Evolutionary conservation across 352 stramenopile species (phyloP).

Genomic region (Thraustochytrium sp.): DNA sequence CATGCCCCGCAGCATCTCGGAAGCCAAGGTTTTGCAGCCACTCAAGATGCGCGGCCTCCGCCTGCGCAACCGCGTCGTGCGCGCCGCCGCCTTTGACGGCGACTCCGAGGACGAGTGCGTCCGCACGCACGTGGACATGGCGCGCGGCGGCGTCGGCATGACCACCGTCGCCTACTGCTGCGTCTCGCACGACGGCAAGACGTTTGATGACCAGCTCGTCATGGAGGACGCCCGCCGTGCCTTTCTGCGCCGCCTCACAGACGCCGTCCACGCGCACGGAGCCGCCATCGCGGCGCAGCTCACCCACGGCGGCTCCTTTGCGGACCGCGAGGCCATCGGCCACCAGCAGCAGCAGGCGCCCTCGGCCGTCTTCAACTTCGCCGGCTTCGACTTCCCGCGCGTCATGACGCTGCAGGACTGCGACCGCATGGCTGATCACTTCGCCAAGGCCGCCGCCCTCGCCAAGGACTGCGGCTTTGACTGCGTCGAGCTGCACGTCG

Average conservation of each 20-base stretch:
- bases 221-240: not conserved
- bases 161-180: conserved; percentile 29
- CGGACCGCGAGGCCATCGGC: not conserved
- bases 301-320: conserved; percentile 20
- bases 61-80: conserved; percentile 1
- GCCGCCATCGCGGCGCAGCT: conserved; percentile 8
- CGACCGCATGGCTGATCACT: conserved; percentile 58
- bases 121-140: not conserved
- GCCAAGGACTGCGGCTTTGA: conserved; percentile 72
- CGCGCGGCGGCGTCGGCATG: conserved; percentile 15
- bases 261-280: not conserved
- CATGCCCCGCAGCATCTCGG: not conserved
- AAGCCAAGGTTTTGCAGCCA: not conserved
- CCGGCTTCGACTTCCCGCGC: conserved; percentile 15
- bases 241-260: not conserved
- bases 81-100: conserved; percentile 28
- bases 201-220: conserved; percentile 17
- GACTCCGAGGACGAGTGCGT: not conserved
- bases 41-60: not conserved
- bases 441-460: conserved; percentile 57
- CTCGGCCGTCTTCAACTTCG: not conserved
- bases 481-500: conserved; percentile 74
- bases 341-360: conserved; percentile 5
- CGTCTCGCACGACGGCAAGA: not conserved
- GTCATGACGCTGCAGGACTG: conserved; percentile 31